Evolutionary conservation across 768 basidiomycete species (phyloP).

Genomic region (Termitomyces sp.): DNA sequence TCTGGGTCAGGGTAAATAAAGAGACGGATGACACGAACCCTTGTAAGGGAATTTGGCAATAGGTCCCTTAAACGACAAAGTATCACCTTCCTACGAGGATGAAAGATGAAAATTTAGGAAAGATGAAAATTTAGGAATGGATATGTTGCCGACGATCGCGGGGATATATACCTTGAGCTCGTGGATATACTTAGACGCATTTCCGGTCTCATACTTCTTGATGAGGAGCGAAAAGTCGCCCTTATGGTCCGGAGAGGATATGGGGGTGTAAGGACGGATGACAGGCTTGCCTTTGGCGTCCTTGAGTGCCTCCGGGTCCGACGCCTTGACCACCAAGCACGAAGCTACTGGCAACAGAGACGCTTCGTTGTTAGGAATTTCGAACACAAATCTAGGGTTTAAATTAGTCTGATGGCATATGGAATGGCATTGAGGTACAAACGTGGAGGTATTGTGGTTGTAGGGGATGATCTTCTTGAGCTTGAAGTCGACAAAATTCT

Average conservation of each 20-base stretch:
- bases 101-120: not conserved
- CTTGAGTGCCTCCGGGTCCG: constrained; percentile 59
- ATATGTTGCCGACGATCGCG: not conserved
- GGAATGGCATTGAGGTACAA: constrained; percentile 17
- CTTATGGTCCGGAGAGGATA: constrained; percentile 69
- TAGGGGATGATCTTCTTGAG: constrained; percentile 80
- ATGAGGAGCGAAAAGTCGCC: constrained; percentile 80
- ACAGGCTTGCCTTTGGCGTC: constrained; percentile 85
- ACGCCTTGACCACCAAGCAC: constrained; percentile 73
- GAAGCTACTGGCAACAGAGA: constrained; percentile 79
- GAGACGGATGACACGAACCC: constrained; percentile 36
- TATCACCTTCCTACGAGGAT: constrained; percentile 60
- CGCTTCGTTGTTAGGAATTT: constrained; percentile 73
- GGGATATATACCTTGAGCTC: constrained; percentile 49
- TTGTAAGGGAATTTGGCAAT: constrained; percentile 86
- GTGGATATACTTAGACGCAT: constrained; percentile 82
- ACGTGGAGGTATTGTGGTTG: constrained; percentile 93
- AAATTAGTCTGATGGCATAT: not conserved
- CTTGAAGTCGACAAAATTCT: constrained; percentile 76
- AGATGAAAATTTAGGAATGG: not conserved
- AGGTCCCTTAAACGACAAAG: constrained; percentile 87
- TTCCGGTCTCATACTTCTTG: constrained; percentile 82
- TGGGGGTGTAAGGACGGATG: constrained; percentile 90
- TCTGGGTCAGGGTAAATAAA: not conserved
- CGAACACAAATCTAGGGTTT: constrained; percentile 65